Conservation (phyloP, 2,329 filamentous ascomycete species). For the Ophiostoma tasmaniense region DNA sequence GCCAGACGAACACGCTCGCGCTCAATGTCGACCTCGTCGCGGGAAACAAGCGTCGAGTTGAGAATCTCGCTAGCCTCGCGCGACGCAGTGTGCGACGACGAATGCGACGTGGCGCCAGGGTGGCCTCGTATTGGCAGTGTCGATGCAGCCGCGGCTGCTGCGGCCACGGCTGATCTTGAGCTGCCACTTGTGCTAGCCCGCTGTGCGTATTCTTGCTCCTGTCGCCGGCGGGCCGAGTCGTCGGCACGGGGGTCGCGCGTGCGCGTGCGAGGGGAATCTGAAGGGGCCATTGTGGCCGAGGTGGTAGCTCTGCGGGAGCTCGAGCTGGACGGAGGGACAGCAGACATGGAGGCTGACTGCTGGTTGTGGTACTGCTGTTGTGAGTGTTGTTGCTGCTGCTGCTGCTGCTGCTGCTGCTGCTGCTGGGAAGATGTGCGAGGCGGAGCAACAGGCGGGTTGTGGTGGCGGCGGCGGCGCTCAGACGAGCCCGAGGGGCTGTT, state of each 20-base stretch:
- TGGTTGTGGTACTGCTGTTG: slow-evolving; percentile 5
- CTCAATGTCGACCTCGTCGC: slow-evolving; percentile 64
- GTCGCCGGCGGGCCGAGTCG: slow-evolving; percentile 35
- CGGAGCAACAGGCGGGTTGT: slow-evolving; percentile 63
- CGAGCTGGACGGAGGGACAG: slow-evolving; percentile 20
- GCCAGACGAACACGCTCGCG: slow-evolving; percentile 62
- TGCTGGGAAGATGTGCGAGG: slow-evolving; percentile 65
- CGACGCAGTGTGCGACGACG: slow-evolving; percentile 50
- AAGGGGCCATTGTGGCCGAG: not conserved
- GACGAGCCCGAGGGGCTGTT: slow-evolving; percentile 30
- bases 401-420: slow-evolving; percentile 9
- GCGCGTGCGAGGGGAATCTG: slow-evolving; percentile 29
- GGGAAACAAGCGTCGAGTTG: slow-evolving; percentile 66
- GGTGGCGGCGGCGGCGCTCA: slow-evolving; percentile 44
- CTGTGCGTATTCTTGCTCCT: slow-evolving; percentile 32
- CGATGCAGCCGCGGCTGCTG: slow-evolving; percentile 30
- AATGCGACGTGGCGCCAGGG: slow-evolving; percentile 35
- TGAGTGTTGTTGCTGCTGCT: slow-evolving; percentile 14
- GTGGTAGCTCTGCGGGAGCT: slow-evolving; percentile 34
- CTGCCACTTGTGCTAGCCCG: slow-evolving; percentile 13
- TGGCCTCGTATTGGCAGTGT: slow-evolving; percentile 40
- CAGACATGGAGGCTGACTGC: slow-evolving; percentile 16
- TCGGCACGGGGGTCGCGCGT: slow-evolving; percentile 20
- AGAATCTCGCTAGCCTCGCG: slow-evolving; percentile 74
- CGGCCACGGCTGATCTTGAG: slow-evolving; percentile 21